phyloP scores from a whole-genome alignment of 2,329 filamentous ascomycete species.

The Stemphylium beticola region DNA sequence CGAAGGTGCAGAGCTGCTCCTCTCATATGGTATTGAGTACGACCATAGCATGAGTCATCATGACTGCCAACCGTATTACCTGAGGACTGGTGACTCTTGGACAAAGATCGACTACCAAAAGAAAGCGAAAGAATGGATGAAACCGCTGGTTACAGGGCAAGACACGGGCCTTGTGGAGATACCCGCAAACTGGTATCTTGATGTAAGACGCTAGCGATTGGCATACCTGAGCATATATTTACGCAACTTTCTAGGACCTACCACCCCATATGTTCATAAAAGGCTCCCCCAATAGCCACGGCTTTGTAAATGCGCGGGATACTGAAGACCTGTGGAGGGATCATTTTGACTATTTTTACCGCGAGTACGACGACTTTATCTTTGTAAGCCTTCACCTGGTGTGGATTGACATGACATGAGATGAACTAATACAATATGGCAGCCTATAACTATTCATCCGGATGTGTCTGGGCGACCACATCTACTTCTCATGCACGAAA shows the following conservation, averaged over 20 bases:
- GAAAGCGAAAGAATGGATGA: constrained; percentile 69
- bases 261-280: constrained; percentile 77
- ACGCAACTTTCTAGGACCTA: constrained; percentile 39
- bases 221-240: no score
- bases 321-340: constrained; percentile 70
- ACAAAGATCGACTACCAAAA: constrained; percentile 71
- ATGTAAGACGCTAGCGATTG: constrained; percentile 33
- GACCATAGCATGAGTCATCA: constrained; percentile 71
- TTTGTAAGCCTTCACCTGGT: constrained; percentile 61
- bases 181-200: constrained; percentile 69
- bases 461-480: constrained; percentile 71
- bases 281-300: constrained; percentile 66
- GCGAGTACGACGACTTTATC: constrained; percentile 77
- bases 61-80: constrained; percentile 68
- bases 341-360: constrained; percentile 75
- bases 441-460: constrained; percentile 75
- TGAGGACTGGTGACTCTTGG: constrained; percentile 69
- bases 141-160: constrained; percentile 64
- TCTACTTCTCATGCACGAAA: constrained; percentile 74
- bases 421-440: background rate
- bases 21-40: constrained; percentile 72
- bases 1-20: constrained; percentile 68
- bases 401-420: background rate
- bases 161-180: constrained; percentile 71
- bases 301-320: constrained; percentile 61